Base-by-base conservation (phyloP, 75 land plant species). In the Gnetum montanum region DNA sequence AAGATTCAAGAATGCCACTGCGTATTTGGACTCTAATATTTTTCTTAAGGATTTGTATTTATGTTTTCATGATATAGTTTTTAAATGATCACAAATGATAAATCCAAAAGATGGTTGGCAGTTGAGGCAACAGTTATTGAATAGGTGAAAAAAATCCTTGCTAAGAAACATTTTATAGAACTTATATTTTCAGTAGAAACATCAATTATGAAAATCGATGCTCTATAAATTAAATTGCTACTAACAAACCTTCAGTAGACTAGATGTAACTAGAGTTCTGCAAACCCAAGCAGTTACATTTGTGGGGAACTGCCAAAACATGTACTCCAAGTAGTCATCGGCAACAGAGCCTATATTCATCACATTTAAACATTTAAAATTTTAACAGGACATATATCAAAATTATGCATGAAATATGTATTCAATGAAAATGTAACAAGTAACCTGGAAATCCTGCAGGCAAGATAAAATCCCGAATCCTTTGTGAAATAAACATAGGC, bases 281-380 rank as follows among this genome's bases (percentile, higher is more conserved):
- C 99, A 95, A 28, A 86, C 81, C 99, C 99, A 95, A 38, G 72
- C 99, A 43, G 99, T 90, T 29, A 95, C 79, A 70, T 95, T 95
- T 15, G 99, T 95, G 13, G 99, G 99, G 63, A 95, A 84, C 62
- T 95, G 99, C 74, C 77, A 74, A 44, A 90, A 57, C 92, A 95
- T 90, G 84, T 95, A 95, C 10, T 74, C 60, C 72, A 95, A 61
- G 57, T 95, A 95, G 72, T 95, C 99, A 64, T 79, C 78, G 28
- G 99, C 83, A 53, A 95, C 99, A 40, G 98, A 76, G 40, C 73
- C 97, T 95, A 79, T 51, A 73, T 57, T 4, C 34, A 50, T 33
- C 34, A 10, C 30, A 6, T 38, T 38, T 37, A 41, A 59, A 18
- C 29, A 5, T 30, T 19, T 41, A 5, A 36, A 0, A 56, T 2